Percentiles rank a stretch among this genome's conserved stretches.
Evolutionary conservation across 352 stramenopile genomes (phyloP).

Genomic region (Phytophthora macrochlamydospora): DNA sequence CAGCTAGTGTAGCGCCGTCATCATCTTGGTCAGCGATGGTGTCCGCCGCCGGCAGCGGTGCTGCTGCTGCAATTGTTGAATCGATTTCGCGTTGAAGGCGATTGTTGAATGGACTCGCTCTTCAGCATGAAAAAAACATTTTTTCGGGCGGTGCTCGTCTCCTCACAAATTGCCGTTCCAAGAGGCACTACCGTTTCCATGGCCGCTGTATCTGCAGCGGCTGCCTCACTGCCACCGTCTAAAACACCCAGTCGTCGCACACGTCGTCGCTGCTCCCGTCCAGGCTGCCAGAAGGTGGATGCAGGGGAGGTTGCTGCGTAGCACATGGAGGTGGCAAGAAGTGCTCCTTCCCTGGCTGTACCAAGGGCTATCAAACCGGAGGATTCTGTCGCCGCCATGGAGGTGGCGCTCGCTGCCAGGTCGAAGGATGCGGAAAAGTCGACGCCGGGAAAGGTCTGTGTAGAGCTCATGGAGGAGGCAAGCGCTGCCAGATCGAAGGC

Average conservation of each 20-base stretch:
- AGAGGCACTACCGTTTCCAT: too few species aligned
- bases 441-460: conserved; percentile 79
- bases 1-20: too few species aligned
- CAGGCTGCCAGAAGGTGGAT: conserved; percentile 74
- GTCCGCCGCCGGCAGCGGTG: background rate
- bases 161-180: background rate
- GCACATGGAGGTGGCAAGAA: conserved; percentile 84
- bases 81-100: background rate
- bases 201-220: too few species aligned
- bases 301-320: conserved; percentile 86
- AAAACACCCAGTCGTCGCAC: conserved; percentile 14
- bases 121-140: too few species aligned
- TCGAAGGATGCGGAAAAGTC: conserved; percentile 75
- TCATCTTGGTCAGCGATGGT: conserved; percentile 1
- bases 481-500: conserved; percentile 55
- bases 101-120: conserved; percentile 27
- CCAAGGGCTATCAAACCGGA: conserved; percentile 81
- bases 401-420: conserved; percentile 77
- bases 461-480: conserved; percentile 74
- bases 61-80: background rate
- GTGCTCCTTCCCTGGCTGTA: conserved; percentile 70
- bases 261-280: conserved; percentile 57
- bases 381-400: conserved; percentile 79
- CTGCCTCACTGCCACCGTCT: too few species aligned
- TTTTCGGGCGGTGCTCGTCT: background rate